A percentile compares a stretch with the other conserved stretches of the same genome.
phyloP scores from a whole-genome alignment of 331 rosid species.

The Arachis monticola region DNA sequence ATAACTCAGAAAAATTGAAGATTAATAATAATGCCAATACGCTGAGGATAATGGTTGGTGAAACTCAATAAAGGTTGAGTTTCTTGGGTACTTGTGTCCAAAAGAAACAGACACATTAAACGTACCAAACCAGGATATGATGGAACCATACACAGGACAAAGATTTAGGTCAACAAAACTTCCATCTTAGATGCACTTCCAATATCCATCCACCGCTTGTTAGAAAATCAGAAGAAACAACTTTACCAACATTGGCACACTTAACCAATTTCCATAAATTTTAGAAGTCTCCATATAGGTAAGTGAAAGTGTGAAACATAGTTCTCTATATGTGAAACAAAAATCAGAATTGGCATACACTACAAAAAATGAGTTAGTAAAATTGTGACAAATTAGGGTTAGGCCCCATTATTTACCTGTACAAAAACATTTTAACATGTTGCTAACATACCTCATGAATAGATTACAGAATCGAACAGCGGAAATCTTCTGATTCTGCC shows the following conservation, averaged over 20 bases:
- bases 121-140: conserved; percentile 11
- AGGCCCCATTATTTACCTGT: not conserved
- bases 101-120: conserved; percentile 4
- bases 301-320: not conserved
- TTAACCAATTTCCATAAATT: conserved; percentile 8
- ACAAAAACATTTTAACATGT: not conserved
- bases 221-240: conserved; percentile 23
- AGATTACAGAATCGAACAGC: conserved; percentile 15
- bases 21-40: not conserved
- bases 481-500: conserved; percentile 23
- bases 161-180: conserved; percentile 46
- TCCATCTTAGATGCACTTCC: not conserved
- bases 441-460: not conserved
- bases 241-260: not conserved
- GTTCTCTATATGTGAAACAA: not conserved
- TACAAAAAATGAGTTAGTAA: not conserved
- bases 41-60: conserved; percentile 33
- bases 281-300: conserved; percentile 1
- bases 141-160: conserved; percentile 21
- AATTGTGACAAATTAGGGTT: conserved; percentile 1
- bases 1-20: not conserved
- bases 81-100: conserved; percentile 1
- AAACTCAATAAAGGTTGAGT: conserved; percentile 6
- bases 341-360: conserved; percentile 9
- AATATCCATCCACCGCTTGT: not conserved